Evolutionary conservation across 2,329 filamentous ascomycete genomes (phyloP).

Genomic region (Exophiala phaeomuriformis): DNA sequence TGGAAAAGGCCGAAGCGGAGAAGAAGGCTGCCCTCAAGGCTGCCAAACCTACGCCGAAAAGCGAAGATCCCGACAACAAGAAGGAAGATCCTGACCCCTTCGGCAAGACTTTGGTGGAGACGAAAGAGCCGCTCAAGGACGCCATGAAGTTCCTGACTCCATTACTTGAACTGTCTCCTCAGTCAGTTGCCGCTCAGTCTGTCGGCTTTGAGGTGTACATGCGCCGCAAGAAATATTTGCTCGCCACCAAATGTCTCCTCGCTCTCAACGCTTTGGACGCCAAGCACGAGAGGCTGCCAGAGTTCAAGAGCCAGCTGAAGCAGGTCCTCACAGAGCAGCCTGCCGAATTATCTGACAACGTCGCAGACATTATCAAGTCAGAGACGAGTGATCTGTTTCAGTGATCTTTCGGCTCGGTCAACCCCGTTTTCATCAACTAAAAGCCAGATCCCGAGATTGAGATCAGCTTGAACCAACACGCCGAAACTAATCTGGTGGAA

Average conservation of each 20-base stretch:
- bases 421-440: neutral
- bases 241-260: conserved; percentile 78
- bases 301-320: conserved; percentile 65
- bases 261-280: conserved; percentile 63
- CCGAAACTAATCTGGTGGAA: too few relatives aligned
- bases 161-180: conserved; percentile 72
- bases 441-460: neutral
- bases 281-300: conserved; percentile 63
- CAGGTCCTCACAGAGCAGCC: conserved; percentile 51
- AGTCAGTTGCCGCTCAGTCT: conserved; percentile 72
- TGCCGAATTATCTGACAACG: conserved; percentile 56
- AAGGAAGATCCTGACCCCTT: conserved; percentile 87
- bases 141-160: conserved; percentile 79
- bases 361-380: conserved; percentile 30
- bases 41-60: conserved; percentile 54
- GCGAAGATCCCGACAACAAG: conserved; percentile 53
- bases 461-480: too few relatives aligned
- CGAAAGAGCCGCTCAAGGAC: conserved; percentile 73
- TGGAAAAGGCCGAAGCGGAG: conserved; percentile 72
- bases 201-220: conserved; percentile 87
- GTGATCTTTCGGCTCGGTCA: neutral
- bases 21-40: conserved; percentile 80
- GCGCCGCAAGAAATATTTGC: conserved; percentile 78
- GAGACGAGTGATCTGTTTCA: conserved; percentile 11
- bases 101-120: conserved; percentile 71